Base-by-base conservation (phyloP, 352 stramenopile genomes). In the Albugo candida region DNA sequence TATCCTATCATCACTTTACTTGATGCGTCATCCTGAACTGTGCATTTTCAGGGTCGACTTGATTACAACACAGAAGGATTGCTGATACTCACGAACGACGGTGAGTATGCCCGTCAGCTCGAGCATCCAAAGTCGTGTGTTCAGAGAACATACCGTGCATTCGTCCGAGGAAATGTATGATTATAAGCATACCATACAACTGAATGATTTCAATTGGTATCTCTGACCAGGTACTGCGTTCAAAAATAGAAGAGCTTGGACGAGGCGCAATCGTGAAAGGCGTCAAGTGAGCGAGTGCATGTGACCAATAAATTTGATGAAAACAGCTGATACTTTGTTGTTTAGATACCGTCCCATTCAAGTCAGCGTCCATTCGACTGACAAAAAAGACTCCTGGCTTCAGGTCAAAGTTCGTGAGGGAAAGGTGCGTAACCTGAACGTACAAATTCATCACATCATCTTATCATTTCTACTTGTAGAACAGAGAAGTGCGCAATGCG, bases 11-110 rank as follows among this genome's bases (percentile, higher is more conserved):
- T 3, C 24, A 52, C 14, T 12, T 6, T 52, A 34, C 47, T 48
- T 50, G 45, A 49, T 13, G 5, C 3, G 17, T 36, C 43, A 24
- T 43, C 10, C 19, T 20, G n/a, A n/a, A n/a, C n/a, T n/a, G n/a
- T n/a, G n/a, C n/a, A 14, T 10, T 16, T n/a, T 2, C 37, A 80
- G 75, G 79, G 80, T 14, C 79, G 82, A 51, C 67, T 96, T n/a
- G 86, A 96, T 53, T 95, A 80, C 56, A 91, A 94, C 47, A 94
- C 81, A 13, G 84, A 95, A 55, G 86, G 86, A 1, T 58, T 96
- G 24, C 55, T 96, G 51, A 65, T 96, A n/a, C 67, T 96, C 12
- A 95, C 83, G 12, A 94, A 92, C 55, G 74, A 95, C 51, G 86
- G 86, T 21, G 83, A 91, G 49, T 92, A 94, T 54, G 79, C 84